phyloP scores from a whole-genome alignment of 148 eudicot species.

The Chenopodium suecicum region DNA sequence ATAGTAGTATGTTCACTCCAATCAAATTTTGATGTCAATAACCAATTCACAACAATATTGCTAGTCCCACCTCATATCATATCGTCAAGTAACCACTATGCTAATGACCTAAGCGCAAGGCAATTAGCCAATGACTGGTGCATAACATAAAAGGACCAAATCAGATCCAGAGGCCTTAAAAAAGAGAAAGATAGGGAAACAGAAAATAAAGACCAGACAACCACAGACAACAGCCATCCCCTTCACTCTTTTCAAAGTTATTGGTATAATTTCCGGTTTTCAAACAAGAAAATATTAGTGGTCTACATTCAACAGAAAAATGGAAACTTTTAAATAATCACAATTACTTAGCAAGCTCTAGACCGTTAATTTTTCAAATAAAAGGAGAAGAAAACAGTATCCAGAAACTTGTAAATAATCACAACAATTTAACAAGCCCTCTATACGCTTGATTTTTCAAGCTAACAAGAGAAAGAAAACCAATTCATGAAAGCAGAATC shows the following conservation, averaged over 20 bases:
- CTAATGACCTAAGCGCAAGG: not conserved
- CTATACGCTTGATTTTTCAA: not conserved
- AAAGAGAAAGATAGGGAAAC: not conserved
- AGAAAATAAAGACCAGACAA: no score
- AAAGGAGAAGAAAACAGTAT: no score
- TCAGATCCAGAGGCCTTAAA: not conserved
- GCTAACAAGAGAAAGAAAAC: not conserved
- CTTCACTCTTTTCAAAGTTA: not conserved
- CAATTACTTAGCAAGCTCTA: not conserved
- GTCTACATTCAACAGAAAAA: not conserved
- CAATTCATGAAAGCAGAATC: not conserved
- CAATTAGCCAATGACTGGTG: not conserved
- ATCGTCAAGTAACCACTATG: no score
- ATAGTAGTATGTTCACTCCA: no score
- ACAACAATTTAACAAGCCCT: not conserved
- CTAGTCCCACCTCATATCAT: no score
- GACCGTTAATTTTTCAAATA: no score
- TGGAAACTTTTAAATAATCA: not conserved
- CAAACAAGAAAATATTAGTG: not conserved
- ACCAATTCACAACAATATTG: no score
- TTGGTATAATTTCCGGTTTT: not conserved
- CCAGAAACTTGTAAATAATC: not conserved
- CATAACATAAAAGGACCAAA: not conserved
- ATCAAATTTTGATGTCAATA: no score
- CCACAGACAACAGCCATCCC: not conserved